A percentile compares a stretch with the other conserved stretches of the same genome.
phyloP scores from a whole-genome alignment of 202 grass and related monocot genomes.

The Setaria italica region DNA sequence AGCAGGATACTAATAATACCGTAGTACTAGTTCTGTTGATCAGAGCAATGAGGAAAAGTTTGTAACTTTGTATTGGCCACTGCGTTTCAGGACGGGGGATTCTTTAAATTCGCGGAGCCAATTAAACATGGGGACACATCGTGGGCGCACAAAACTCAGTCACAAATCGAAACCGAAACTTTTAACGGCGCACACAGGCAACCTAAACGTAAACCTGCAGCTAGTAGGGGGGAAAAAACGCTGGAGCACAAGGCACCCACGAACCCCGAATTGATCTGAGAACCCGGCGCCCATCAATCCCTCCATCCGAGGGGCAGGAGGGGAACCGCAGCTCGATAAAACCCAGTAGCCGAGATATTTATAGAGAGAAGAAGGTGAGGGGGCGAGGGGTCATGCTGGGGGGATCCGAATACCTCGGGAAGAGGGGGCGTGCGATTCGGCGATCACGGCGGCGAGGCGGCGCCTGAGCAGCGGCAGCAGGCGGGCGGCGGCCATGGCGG shows the following conservation, averaged over 20 bases:
- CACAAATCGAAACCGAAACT: not conserved
- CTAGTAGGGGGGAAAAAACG: no score
- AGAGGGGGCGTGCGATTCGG: not conserved
- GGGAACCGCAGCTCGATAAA: not conserved
- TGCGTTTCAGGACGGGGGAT: not conserved
- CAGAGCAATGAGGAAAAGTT: not conserved
- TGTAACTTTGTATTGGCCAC: not conserved
- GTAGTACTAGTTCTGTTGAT: not conserved
- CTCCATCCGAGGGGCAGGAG: not conserved
- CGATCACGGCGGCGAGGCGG: slow-evolving; percentile 8
- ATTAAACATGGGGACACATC: not conserved
- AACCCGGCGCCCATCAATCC: not conserved
- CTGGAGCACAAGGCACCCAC: not conserved
- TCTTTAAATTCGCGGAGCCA: not conserved
- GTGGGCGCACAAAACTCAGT: not conserved
- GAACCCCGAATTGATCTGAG: not conserved
- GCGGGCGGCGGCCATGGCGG: slow-evolving; percentile 45
- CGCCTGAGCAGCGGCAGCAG: slow-evolving; percentile 43
- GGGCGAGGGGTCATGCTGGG: not conserved
- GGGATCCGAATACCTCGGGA: slow-evolving; percentile 24
- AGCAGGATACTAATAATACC: no score
- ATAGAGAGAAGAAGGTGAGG: not conserved
- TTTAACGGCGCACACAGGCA: not conserved
- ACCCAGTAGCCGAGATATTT: not conserved
- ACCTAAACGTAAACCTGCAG: not conserved